Conservation (phyloP, 306 rosid species). For the Acmispon strigosus region DNA sequence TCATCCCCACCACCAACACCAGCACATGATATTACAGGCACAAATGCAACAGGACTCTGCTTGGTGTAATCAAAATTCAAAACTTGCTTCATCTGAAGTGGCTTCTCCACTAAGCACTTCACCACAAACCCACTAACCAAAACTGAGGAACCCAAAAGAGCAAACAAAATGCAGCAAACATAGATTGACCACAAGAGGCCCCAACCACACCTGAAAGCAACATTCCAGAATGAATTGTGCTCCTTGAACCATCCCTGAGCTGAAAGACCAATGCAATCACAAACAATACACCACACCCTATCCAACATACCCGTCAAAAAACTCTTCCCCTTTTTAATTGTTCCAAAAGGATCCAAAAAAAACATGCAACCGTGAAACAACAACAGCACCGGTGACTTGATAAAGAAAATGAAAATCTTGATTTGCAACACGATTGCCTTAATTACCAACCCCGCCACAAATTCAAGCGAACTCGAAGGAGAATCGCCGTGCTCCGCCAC, state of each 20-base stretch:
- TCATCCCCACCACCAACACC: constrained; percentile 28
- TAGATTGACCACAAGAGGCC: constrained; percentile 72
- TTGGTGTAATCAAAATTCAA: constrained; percentile 77
- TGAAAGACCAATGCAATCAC: constrained; percentile 29
- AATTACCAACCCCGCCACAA: constrained; percentile 47
- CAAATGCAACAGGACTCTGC: constrained; percentile 68
- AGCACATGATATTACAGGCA: constrained; percentile 48
- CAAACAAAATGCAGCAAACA: constrained; percentile 51
- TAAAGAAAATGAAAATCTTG: constrained; percentile 36
- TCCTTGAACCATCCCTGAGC: constrained; percentile 37
- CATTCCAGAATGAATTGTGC: constrained; percentile 38
- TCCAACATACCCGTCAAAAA: constrained; percentile 9
- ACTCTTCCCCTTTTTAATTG: constrained; percentile 34
- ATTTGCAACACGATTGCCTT: constrained; percentile 58
- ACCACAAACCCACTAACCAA: constrained; percentile 48
- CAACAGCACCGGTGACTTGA: constrained; percentile 48
- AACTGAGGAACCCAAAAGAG: constrained; percentile 51
- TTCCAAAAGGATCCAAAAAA: constrained; percentile 47
- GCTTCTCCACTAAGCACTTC: constrained; percentile 59
- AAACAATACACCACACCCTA: constrained; percentile 13
- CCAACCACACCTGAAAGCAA: constrained; percentile 61
- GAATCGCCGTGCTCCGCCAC: constrained; percentile 21
- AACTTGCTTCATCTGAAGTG: constrained; percentile 46
- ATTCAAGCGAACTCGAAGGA: constrained; percentile 36
- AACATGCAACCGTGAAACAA: constrained; percentile 35